Percentiles rank a stretch among this genome's conserved stretches.
Evolutionary conservation across 805 yeast genomes (phyloP).

Genomic region (Candida chilensis): DNA sequence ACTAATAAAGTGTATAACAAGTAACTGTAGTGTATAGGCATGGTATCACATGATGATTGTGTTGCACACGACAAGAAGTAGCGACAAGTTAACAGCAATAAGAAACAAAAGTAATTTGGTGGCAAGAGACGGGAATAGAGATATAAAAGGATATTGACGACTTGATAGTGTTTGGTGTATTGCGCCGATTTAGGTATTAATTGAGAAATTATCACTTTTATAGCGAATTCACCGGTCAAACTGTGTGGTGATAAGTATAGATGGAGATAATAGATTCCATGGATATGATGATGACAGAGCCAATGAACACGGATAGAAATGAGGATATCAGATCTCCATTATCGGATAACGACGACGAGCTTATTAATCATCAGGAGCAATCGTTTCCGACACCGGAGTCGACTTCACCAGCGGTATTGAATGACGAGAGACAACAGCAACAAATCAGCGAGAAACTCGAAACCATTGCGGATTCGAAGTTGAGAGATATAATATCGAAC

Average conservation of each 20-base stretch:
- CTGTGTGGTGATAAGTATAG: no score
- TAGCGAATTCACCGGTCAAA: no score
- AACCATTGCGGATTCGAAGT: no score
- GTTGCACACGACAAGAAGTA: background rate
- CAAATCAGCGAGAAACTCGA: no score
- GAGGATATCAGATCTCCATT: conserved; percentile 1
- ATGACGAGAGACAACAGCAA: no score
- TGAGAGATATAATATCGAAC: conserved; percentile 24
- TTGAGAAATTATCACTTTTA: no score
- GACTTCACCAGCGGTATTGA: no score
- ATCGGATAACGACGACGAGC: conserved; percentile 1
- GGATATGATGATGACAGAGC: background rate
- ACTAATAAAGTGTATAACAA: background rate
- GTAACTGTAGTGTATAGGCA: background rate
- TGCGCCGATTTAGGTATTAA: no score
- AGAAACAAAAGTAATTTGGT: no score
- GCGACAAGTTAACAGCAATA: no score
- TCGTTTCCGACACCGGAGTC: conserved; percentile 1
- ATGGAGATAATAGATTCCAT: background rate
- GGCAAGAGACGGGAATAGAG: no score
- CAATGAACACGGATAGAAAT: background rate
- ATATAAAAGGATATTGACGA: background rate
- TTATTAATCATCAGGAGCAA: background rate
- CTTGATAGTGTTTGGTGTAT: background rate
- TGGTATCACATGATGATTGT: background rate